Evolutionary conservation across 306 rosid species (phyloP), one percentile per base, ranked within the genome.

Genomic region (Cicer pinnatifidum): DNA sequence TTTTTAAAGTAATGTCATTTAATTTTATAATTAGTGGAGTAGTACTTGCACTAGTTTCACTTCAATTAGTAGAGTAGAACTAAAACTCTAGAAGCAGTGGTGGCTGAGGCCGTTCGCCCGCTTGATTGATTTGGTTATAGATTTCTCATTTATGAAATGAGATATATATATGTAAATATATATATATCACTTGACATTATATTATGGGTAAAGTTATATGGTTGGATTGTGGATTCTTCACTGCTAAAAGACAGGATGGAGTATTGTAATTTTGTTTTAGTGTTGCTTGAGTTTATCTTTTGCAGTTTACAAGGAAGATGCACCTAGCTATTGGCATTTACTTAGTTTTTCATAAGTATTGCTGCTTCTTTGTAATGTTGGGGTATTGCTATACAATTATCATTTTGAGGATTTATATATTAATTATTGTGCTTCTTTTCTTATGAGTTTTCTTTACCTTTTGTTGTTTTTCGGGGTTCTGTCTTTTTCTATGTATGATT

Each of bases 81-180:
- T 61, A 50, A 65, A 59, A 48, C 23, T 52, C 9, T 50, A 69
- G 79, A 80, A 63, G 72, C 47, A 68, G 70, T 53, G 47, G 88
- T 80, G 95, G 88, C 73, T 79, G 89, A 78, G 62, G 71, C 60
- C 43, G 75, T 87, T 87, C 88, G 90, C 90, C 91, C 82, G 88
- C 90, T 53, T 78, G 54, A 20, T 87, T 73, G 13, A 45, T 82
- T 78, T 41, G 77, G 52, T 69, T 69, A 33, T 11, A 41, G 62
- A 23, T 58, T 79, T 82, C 40, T 77, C 10, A 46, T 71, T 74
- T 54, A 72, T 23, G 19, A 58, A 9, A 70, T 28, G n/a, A 54
- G 2, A 66, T 56, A 47, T 79, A 43, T 28, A 45, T 62, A 86
- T 78, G 76, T 17, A 17, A 0, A 47, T 63, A 46, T 77, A 60